A percentile compares a stretch with the other conserved stretches of the same genome.
Evolutionary conservation across 148 eudicot species (phyloP).

Genomic region (Rhododendron williamsianum): DNA sequence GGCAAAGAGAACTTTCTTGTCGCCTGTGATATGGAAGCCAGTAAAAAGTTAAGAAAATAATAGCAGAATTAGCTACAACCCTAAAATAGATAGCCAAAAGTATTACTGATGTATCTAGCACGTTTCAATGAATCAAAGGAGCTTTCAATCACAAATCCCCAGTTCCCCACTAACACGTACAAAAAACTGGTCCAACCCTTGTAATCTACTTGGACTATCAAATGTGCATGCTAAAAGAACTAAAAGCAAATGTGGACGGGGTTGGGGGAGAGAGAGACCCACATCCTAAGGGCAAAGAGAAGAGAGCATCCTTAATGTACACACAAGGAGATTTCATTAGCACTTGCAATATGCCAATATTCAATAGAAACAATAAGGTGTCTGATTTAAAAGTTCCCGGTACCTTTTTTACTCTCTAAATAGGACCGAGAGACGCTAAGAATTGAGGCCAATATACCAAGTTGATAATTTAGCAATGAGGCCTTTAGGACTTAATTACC

Average conservation of each 20-base stretch:
- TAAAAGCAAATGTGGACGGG: neutral
- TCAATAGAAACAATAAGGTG: neutral
- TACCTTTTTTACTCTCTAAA: neutral
- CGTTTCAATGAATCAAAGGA: neutral
- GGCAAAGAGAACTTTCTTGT: conserved; percentile 73
- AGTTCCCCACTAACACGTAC: neutral
- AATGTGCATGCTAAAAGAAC: neutral
- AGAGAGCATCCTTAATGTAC: neutral
- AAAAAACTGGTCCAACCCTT: neutral
- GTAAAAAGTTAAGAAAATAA: conserved; percentile 54
- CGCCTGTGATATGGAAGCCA: conserved; percentile 32
- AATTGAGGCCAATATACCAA: neutral
- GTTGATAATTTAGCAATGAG: neutral
- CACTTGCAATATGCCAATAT: neutral
- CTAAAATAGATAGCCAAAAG: neutral
- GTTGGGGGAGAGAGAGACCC: neutral
- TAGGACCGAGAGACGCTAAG: neutral
- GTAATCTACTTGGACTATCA: neutral
- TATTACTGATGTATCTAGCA: neutral
- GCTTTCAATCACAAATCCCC: neutral
- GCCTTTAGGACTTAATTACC: neutral
- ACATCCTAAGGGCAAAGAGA: no score
- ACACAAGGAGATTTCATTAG: neutral
- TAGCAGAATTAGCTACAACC: conserved; percentile 18
- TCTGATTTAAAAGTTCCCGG: neutral